Percentiles rank a stretch among this genome's conserved stretches.
These are phyloP conservation scores for Filobasidium floriforme DNA, from an alignment of 768 basidiomycete species.

Conservation along the genomic window DNA sequence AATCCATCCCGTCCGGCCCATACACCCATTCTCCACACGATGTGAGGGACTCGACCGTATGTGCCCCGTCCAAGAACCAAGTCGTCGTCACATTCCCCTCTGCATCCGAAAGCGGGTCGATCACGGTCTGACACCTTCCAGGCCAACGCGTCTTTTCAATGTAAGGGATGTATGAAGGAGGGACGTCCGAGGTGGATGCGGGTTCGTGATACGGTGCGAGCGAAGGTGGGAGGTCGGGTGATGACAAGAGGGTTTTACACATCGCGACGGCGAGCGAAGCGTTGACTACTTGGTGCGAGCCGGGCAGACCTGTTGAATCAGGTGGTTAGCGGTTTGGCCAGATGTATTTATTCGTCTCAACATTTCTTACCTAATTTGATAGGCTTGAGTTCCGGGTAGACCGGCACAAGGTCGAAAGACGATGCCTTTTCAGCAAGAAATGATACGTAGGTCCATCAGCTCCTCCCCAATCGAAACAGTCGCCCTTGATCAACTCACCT, in stretches of 20 bases:
- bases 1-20: conserved; percentile 48
- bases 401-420: conserved; percentile 59
- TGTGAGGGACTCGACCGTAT: conserved; percentile 80
- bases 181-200: conserved; percentile 44
- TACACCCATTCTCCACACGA: conserved; percentile 87
- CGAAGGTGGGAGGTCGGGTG: conserved; percentile 30
- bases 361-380: conserved; percentile 57
- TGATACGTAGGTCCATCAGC: background rate
- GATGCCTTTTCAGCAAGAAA: conserved; percentile 51
- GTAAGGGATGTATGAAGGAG: conserved; percentile 56
- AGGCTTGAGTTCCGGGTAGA: conserved; percentile 50
- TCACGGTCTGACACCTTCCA: conserved; percentile 80
- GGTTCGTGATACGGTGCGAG: conserved; percentile 24
- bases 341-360: conserved; percentile 13
- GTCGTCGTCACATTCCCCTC: conserved; percentile 48
- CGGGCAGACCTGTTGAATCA: conserved; percentile 63
- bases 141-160: conserved; percentile 75
- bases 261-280: conserved; percentile 76
- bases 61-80: conserved; percentile 95
- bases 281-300: conserved; percentile 77
- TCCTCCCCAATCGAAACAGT: background rate
- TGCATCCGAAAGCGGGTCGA: conserved; percentile 49
- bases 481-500: conserved; percentile 48
- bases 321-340: conserved; percentile 10
- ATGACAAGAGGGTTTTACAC: conserved; percentile 57